Evolutionary conservation across 371 early-diverging fungal genomes (phyloP).

Genomic region (Mortierella sp.): DNA sequence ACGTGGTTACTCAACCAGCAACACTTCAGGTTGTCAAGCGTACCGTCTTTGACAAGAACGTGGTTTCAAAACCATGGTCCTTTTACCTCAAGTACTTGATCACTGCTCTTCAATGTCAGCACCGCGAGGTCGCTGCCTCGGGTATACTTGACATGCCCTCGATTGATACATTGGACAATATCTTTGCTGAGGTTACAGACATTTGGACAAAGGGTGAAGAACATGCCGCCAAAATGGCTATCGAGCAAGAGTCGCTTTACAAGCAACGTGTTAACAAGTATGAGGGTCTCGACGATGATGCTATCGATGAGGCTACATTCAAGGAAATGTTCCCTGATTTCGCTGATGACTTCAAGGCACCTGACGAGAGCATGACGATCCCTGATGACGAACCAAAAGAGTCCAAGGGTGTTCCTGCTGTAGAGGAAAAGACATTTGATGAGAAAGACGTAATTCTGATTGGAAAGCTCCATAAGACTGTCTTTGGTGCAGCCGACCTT

Average conservation of each 20-base stretch:
- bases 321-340: constrained; percentile 85
- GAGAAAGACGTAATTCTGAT: constrained; percentile 67
- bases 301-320: constrained; percentile 77
- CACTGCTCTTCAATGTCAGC: constrained; percentile 69
- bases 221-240: constrained; percentile 72
- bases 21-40: constrained; percentile 61
- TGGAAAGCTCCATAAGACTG: constrained; percentile 55
- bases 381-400: constrained; percentile 46
- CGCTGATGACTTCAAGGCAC: constrained; percentile 67
- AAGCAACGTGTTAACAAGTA: constrained; percentile 77
- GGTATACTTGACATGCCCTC: constrained; percentile 67
- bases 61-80: constrained; percentile 67
- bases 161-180: constrained; percentile 64
- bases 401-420: constrained; percentile 52
- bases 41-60: constrained; percentile 66
- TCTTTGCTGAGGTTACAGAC: constrained; percentile 75
- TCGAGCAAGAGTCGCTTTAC: constrained; percentile 82
- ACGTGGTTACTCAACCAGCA: constrained; percentile 61
- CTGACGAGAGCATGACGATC: constrained; percentile 49
- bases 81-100: constrained; percentile 75
- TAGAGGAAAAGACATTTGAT: constrained; percentile 69
- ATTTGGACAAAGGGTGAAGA: constrained; percentile 82
- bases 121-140: constrained; percentile 63
- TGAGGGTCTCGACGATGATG: constrained; percentile 77
- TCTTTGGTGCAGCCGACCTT: constrained; percentile 42